Evolutionary conservation across 495 filamentous ascomycete species (phyloP), one percentile per base, ranked within the genome.

Genomic region (Penicillium crystallinum): DNA sequence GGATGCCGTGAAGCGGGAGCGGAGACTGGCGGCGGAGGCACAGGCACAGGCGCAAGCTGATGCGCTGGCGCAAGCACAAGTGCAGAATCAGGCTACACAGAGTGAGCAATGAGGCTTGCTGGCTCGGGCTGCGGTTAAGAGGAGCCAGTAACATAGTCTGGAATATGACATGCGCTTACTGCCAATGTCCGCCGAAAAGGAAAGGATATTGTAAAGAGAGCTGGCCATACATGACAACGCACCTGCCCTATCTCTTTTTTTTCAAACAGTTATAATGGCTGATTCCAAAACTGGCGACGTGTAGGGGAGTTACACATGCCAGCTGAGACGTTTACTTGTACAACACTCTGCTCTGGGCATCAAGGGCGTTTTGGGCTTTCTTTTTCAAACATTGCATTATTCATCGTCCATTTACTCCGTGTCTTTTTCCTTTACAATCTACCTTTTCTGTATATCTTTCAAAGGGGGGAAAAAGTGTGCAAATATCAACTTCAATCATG

Each of bases 21-120:
- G 76, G 50, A 82, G 81, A 49, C 71, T 68, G 66, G 70, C 62
- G 31, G 63, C 63, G 33, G 80, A 84, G 66, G 75, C 70, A 18
- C 64, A 69, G 51, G 68, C 71, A 30, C 50, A 74, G 56, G 63
- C 66, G n/a, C 58, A 64, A 53, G 56, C 23, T 27, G 23, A 27
- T 27, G 23, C 23, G 23, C 23, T 27, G 57, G 63, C 66, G 14
- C 58, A 64, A 54, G 55, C 52, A 1, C 61, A 69, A 31, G 49
- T 36, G 2, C 60, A 59, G 29, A 36, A 18, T 40, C 68, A 53
- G 53, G 39, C 46, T 39, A 29, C 22, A 29, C 37, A 25, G 46
- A 55, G 41, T 55, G 37, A 54, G 51, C 25, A 37, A 44, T 54
- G 22, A 50, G 31, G 15, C 21, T 27, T 30, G 6, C 12, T 0